Percentiles rank a stretch among this genome's conserved stretches.
Evolutionary conservation across 2,329 filamentous ascomycete species (phyloP).

Genomic region (Colletotrichum sp.): DNA sequence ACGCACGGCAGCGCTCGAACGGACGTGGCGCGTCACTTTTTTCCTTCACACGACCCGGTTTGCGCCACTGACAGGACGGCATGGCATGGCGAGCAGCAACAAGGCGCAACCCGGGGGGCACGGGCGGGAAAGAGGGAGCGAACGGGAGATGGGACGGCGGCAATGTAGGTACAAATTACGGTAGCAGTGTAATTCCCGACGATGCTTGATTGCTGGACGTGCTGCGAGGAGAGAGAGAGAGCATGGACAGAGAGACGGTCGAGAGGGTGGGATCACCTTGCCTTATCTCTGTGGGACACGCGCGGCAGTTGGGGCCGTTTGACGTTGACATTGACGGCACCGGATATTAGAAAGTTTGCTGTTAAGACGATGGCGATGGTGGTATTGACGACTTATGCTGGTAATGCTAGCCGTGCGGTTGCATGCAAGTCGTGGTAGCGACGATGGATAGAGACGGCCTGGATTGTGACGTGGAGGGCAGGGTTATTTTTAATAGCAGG

Average conservation of each 20-base stretch:
- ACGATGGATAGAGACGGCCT: background rate
- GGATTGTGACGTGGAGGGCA: background rate
- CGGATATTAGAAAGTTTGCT: background rate
- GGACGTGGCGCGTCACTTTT: background rate
- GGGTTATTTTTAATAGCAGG: slow-evolving; percentile 8
- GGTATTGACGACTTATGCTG: background rate
- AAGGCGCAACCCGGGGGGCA: background rate
- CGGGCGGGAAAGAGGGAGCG: background rate
- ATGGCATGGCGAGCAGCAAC: background rate
- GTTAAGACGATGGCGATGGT: background rate
- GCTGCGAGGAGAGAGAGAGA: background rate
- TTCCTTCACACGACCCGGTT: background rate
- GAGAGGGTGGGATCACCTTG: background rate
- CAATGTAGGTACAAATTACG: background rate
- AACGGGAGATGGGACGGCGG: background rate
- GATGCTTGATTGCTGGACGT: background rate
- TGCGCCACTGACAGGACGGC: background rate
- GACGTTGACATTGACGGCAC: background rate
- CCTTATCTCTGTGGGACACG: background rate
- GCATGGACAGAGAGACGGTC: background rate
- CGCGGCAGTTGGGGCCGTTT: background rate
- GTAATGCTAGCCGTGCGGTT: background rate
- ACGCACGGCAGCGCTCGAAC: background rate
- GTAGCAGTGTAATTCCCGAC: background rate
- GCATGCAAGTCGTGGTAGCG: background rate